These are phyloP conservation scores for Sanghuangporus baumii DNA, from an alignment of 1,284 basidiomycete species.

Conservation along the genomic window DNA sequence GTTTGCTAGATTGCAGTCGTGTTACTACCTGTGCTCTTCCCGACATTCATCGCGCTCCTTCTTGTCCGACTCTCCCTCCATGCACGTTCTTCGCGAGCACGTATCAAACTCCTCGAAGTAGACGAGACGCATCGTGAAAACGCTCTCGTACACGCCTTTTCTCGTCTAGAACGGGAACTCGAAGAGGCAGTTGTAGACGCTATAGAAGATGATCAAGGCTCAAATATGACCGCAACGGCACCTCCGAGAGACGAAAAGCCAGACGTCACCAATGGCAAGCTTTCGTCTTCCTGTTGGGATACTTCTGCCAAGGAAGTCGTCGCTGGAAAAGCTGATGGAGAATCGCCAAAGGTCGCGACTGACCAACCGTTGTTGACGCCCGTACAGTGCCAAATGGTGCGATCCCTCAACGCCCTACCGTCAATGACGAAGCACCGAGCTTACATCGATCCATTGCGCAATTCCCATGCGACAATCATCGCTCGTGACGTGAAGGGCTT, in stretches of 20 bases:
- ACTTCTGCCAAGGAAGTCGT: constrained; percentile 7
- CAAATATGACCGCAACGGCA: neutral
- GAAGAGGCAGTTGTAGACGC: constrained; percentile 14
- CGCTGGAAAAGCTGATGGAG: neutral
- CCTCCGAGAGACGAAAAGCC: neutral
- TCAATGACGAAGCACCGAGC: constrained; percentile 59
- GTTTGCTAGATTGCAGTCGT: constrained; percentile 19
- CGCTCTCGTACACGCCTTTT: constrained; percentile 18
- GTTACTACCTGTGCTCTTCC: constrained; percentile 29
- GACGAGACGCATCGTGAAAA: constrained; percentile 12
- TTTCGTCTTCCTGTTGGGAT: neutral
- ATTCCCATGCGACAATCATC: constrained; percentile 66
- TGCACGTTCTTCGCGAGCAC: constrained; percentile 21
- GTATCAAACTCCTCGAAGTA: constrained; percentile 23
- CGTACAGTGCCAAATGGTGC: constrained; percentile 45
- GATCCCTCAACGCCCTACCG: constrained; percentile 59
- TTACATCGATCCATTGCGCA: constrained; percentile 52
- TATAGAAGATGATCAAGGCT: constrained; percentile 8
- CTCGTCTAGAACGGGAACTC: constrained; percentile 7
- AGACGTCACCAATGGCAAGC: neutral
- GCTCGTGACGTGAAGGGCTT: constrained; percentile 59
- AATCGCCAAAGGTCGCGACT: neutral
- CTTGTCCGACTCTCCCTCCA: constrained; percentile 22
- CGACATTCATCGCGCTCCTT: constrained; percentile 26
- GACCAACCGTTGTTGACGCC: constrained; percentile 47